Evolutionary conservation across 2,329 filamentous ascomycete genomes (phyloP), one percentile per base, ranked within the genome.

Genomic region (Colletotrichum acutatum): DNA sequence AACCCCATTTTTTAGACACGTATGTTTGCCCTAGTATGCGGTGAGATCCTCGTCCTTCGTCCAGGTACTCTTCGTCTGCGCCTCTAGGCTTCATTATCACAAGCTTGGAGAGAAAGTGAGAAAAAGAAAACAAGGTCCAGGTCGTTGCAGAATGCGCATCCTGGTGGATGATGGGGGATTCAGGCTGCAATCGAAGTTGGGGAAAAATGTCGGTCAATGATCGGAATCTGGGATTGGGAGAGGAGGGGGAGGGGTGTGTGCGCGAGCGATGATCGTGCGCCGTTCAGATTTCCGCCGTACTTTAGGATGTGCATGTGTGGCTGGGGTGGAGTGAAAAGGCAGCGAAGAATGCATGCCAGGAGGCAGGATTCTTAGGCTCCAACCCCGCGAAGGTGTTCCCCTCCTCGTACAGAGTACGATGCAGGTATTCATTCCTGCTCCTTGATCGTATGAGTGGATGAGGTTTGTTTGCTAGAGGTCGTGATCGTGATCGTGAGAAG

Each of bases 341-440:
- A 37, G 32, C 42, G 22, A 46, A 49, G 19, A 49, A 19, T 12
- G 32, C 57, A 49, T 56, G 32, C 11, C 65, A 73, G 66, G 72
- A 74, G 65, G 71, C 57, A 72, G 71, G 72, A 68, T 70, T 49
- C 16, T 61, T 70, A 74, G 70, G 70, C 70, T 64, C 53, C 70
- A 59, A 65, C 70, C 66, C 34, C 66, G 64, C 22, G 53, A 49
- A 49, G 19, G n/a, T 9, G 19, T n/a, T n/a, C 19, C 42, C 42
- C 16, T n/a, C 42, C 42, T 49, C 42, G 9, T 16, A 16, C 37
- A 42, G 37, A 42, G 37, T 42, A 42, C 5, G 6, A 14, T 42
- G 37, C 37, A 42, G 37, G 37, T 42, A 16, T 42, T 16, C 19
- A 16, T 42, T 42, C 42, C 42, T n/a, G 1, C 42, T 49, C 42